phyloP scores from a whole-genome alignment of 225 moss, liverwort and hornwort genomes.

The Bryum argenteum region DNA sequence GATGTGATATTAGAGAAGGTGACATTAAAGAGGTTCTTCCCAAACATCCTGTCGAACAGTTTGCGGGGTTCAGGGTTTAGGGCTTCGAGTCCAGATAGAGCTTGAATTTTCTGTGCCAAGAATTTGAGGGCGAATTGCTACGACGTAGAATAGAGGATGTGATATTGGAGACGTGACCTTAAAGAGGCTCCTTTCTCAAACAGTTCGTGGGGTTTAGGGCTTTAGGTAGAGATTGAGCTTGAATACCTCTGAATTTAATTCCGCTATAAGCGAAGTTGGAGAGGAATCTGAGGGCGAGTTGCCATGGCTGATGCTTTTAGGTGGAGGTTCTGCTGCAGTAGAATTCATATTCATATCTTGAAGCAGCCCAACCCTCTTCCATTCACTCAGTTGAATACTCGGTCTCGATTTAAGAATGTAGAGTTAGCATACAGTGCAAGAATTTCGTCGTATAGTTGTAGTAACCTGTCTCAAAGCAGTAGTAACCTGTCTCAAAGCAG shows the following conservation, averaged over 20 bases:
- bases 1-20: no score
- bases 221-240: neutral
- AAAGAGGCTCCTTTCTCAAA: constrained; percentile 3
- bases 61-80: no score
- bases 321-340: constrained; percentile 20
- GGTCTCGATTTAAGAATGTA: neutral
- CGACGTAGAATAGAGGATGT: neutral
- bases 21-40: no score
- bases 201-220: constrained; percentile 6
- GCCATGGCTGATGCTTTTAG: constrained; percentile 29
- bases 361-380: neutral
- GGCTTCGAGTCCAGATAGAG: no score
- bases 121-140: no score
- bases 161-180: neutral
- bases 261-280: neutral
- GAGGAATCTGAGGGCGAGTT: constrained; percentile 1
- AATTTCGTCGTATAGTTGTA: neutral
- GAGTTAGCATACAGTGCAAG: constrained; percentile 10
- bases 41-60: no score
- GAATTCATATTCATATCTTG: constrained; percentile 10
- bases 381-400: neutral
- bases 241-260: neutral
- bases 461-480: neutral
- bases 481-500: neutral
- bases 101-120: no score